phyloP scores from a whole-genome alignment of 495 filamentous ascomycete genomes.

The Hypoxylon lenormandii region DNA sequence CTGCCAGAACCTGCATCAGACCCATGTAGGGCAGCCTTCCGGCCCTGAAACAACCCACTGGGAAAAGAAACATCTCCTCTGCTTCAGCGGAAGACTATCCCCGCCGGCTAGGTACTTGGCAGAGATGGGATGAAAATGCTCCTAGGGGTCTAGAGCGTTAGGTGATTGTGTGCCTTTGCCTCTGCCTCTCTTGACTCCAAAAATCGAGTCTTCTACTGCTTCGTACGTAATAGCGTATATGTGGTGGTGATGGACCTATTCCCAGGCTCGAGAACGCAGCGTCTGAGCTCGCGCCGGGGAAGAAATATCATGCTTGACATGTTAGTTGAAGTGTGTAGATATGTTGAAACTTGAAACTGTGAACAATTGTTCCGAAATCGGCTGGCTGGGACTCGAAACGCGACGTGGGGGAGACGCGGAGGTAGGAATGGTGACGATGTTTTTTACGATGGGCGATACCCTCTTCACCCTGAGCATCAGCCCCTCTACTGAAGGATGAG shows the following conservation, averaged over 20 bases:
- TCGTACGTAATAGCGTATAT: constrained; percentile 4
- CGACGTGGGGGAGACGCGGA: constrained; percentile 5
- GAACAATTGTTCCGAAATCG: constrained; percentile 12
- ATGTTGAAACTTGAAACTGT: constrained; percentile 1
- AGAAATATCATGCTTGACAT: neutral
- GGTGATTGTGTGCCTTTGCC: neutral
- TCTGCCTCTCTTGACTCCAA: too few species aligned
- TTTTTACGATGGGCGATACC: neutral
- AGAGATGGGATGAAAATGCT: constrained; percentile 40
- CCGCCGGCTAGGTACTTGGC: constrained; percentile 22
- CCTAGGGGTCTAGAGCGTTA: constrained; percentile 20
- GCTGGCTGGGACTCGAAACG: constrained; percentile 5
- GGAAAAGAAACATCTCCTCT: constrained; percentile 22
- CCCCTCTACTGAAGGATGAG: constrained; percentile 31
- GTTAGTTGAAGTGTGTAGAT: neutral
- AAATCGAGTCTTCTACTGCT: neutral
- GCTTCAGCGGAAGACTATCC: constrained; percentile 23
- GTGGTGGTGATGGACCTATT: neutral
- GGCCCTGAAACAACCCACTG: constrained; percentile 39
- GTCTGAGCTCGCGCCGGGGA: neutral
- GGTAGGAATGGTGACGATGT: constrained; percentile 5
- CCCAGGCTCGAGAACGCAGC: neutral
- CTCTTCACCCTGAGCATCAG: constrained; percentile 10
- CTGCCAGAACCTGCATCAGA: constrained; percentile 32
- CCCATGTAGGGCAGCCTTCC: constrained; percentile 31